phyloP scores from a whole-genome alignment of 2,329 filamentous ascomycete species.

The Dothistroma pini region DNA sequence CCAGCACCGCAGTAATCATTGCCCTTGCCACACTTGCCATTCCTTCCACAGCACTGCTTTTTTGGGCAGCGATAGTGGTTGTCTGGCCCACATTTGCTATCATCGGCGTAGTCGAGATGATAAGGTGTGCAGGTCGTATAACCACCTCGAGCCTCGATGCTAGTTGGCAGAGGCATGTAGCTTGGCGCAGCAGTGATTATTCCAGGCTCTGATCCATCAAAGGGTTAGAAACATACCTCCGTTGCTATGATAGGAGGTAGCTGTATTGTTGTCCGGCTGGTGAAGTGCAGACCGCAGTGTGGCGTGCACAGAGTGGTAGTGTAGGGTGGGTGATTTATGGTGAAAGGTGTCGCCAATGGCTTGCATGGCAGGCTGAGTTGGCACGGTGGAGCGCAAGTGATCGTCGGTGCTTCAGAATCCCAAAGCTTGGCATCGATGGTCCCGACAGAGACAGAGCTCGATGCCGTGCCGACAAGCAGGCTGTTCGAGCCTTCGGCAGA shows the following conservation, averaged over 20 bases:
- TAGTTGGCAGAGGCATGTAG: slow-evolving; percentile 1
- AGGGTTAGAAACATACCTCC: slow-evolving; percentile 9
- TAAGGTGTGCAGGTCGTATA: slow-evolving; percentile 10
- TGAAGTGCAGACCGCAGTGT: slow-evolving; percentile 13
- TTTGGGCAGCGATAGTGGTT: slow-evolving; percentile 16
- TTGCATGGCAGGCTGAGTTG: slow-evolving; percentile 13
- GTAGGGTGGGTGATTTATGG: slow-evolving; percentile 7
- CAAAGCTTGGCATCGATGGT: slow-evolving; percentile 7
- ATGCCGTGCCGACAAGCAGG: neutral
- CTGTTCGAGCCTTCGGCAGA: neutral
- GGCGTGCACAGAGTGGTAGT: slow-evolving; percentile 14
- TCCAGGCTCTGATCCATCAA: neutral
- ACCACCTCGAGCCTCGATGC: slow-evolving; percentile 6
- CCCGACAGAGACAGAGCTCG: neutral
- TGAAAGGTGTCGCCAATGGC: neutral
- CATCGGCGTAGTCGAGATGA: slow-evolving; percentile 2
- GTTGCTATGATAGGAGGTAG: slow-evolving; percentile 8
- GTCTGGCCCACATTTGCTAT: slow-evolving; percentile 11
- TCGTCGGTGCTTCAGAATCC: slow-evolving; percentile 8
- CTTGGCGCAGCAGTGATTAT: slow-evolving; percentile 6
- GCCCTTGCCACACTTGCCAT: slow-evolving; percentile 15
- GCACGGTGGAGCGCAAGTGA: slow-evolving; percentile 11
- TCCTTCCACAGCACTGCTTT: slow-evolving; percentile 16
- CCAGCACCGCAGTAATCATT: slow-evolving; percentile 15
- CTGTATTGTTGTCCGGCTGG: slow-evolving; percentile 4